Base-by-base conservation (phyloP, 2,329 filamentous ascomycete species). In the Colletotrichum trifolii region DNA sequence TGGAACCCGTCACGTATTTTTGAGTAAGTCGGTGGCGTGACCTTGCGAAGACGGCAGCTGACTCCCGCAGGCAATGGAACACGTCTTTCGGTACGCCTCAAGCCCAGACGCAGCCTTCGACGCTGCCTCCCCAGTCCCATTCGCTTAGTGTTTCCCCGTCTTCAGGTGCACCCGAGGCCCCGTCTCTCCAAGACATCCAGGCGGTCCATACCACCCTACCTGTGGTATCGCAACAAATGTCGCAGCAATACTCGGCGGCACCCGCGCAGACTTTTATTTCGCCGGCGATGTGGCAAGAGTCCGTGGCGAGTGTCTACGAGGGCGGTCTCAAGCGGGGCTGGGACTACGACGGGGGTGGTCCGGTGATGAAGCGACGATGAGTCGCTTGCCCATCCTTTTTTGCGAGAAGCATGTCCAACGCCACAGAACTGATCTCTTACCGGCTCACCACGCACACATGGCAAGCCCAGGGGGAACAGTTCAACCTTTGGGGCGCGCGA, bases 1-100 rank as follows among this genome's bases (percentile, higher is more conserved):
- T 97, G 94, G 94, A 96, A 97, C 72, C 94, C 94, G 33, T 87
- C 91, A 38, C 87, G 91, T 64, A 93, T 97, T 70, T 95, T 97
- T 85, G 92, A 95, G 93, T 97, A 86, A 85, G 92, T 86, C 46
- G 9, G 8, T 11, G 12, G 3, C 11, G 15, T 3, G n/a, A 11
- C 8, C 17, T 6, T 40, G 15, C 10, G 6, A 42, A 11, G 15
- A 46, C 13, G 25, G 7, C 10, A 25, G 52, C 8, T 48, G 36
- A 48, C 67, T 74, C 67, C 71, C 59, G 15, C 42, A 97, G 94
- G 77, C 93, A 97, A 83, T 98, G 95, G 94, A 94, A 97, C 78
- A 90, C 91, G 74, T 94, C 95, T 69, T 98, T 97, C 81, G 92
- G 93, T 83, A 92, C 90, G 77, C 88, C 87, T 65, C 78, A 81